Percentiles rank a stretch among this genome's conserved stretches.
These are phyloP conservation scores for Galerina sulciceps DNA, from an alignment of 768 basidiomycete species.

Conservation along the genomic window DNA sequence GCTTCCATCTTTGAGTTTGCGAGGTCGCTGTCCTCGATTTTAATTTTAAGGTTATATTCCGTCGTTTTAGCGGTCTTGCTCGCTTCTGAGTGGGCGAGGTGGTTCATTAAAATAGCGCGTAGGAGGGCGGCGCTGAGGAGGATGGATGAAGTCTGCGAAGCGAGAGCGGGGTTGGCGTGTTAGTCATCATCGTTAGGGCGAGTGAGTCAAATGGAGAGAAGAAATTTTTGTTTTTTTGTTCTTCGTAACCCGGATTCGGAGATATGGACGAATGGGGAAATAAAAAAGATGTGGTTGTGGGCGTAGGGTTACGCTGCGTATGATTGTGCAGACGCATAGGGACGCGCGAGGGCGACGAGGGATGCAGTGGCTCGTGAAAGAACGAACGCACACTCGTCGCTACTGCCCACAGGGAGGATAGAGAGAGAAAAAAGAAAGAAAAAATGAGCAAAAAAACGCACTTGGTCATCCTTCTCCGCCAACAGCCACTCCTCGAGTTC, in stretches of 20 bases:
- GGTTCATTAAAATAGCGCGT: constrained; percentile 83
- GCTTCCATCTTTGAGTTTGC: constrained; percentile 63
- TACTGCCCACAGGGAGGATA: neutral
- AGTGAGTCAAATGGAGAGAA: constrained; percentile 8
- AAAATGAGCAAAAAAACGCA: constrained; percentile 39
- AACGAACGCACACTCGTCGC: no score
- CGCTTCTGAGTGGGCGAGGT: constrained; percentile 78
- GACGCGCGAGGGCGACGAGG: neutral
- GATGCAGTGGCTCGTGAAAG: neutral
- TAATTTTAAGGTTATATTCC: constrained; percentile 65
- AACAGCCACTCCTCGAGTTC: constrained; percentile 80
- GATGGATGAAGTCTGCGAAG: constrained; percentile 62
- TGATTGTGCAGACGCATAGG: neutral
- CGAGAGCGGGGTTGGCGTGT: constrained; percentile 4
- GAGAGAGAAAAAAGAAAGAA: constrained; percentile 11
- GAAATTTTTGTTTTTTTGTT: neutral
- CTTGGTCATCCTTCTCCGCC: constrained; percentile 70
- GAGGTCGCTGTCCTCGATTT: constrained; percentile 68
- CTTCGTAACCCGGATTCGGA: neutral
- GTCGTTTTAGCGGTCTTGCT: constrained; percentile 66
- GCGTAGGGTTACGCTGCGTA: constrained; percentile 15
- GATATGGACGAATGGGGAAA: constrained; percentile 18
- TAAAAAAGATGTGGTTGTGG: constrained; percentile 3
- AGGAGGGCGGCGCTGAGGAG: constrained; percentile 78
- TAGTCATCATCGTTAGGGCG: constrained; percentile 7